Base-by-base conservation (phyloP, 345 rosid genomes). In the Ceriops tagal region DNA sequence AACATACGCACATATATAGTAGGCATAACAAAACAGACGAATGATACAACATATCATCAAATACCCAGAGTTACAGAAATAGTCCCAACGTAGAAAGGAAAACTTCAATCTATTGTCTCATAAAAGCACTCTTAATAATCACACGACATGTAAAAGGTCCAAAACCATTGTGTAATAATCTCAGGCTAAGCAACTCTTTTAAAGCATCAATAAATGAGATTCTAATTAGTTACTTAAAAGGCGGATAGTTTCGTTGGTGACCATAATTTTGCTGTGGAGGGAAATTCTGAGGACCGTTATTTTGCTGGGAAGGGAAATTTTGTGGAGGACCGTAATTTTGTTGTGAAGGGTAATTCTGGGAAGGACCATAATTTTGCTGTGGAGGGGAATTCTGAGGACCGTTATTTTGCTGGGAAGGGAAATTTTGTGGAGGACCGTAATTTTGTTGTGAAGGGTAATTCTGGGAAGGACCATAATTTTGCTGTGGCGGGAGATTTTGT, bases 401-500 rank as follows among this genome's bases (percentile, higher is more conserved):
- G 51, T 10, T 47, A n/a, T 43, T 64, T 22, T 74, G 64, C 8
- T 62, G 79, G 0, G 69, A 20, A 26, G 61, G 47, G 15, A 21
- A 24, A 56, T 6, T 56, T 5, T 56, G 59, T 4, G 59, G 30
- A 56, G 59, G 59, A 24, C 59, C 24, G 2, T 26, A 26, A 47
- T 47, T 64, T 21, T 32, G 43, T 8, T 49, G 68, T 2, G 56
- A 57, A 8, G 68, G 30, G 52, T 0, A 24, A 21, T 39, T 63
- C 52, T 43, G 66, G 1, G 63, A 46, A 21, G 62, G 53, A 24
- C 62, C 63, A 16, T 32, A 56, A 43, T 67, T 55, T 18, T 56
- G 59, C 18, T 10, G 30, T 8, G 30, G 59, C 2, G 59, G 59
- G 59, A 0, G 75, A 74, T 78, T 83, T 76, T 65, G 93, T 10